Base-by-base conservation (phyloP, 352 stramenopile species). In the Globisporangium rhizosaccharum region DNA sequence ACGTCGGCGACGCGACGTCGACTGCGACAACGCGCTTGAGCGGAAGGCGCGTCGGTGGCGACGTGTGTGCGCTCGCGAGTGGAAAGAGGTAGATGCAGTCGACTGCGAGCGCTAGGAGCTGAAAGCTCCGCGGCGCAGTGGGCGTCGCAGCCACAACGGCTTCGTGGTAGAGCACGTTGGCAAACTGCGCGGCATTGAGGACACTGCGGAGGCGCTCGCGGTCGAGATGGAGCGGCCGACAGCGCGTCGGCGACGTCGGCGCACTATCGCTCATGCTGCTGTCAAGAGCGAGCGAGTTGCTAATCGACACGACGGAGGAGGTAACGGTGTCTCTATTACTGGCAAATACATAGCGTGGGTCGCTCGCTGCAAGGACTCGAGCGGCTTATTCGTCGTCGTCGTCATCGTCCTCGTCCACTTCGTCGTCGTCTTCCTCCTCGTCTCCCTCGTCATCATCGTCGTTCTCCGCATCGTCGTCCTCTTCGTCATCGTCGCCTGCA, bases 81-180 rank as follows among this genome's bases (percentile, higher is more conserved):
- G 75, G 70, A 49, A 88, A 70, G 15, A 86, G 65, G 44, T 79
- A 75, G 12, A 88, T 28, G 0, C 63, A 72, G 45, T 79, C 67
- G 30, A 47, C 52, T 25, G 68, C 77, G 45, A 89, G 65, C 28
- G 68, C 79, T 39, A 87, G 59, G 49, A 89, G 66, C 59, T 85
- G 73, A 59, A 85, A 78, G 23, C 55, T 63, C 44, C 63, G 61
- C 7, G 65, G 41, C 17, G 63, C 62, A 0, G 62, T 41, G 3
- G 51, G 57, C 3, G 62, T 68, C 30, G 63, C 68, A 42, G 72
- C 60, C 10, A 89, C 74, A 28, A 84, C 74, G 36, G 76, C 72
- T 68, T 90, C 80, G 51, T 90, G 72, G 53, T 79, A 88, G 0
- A 68, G 57, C 33, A 88, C 57, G 30, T 64, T 56, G 1, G 67